A percentile compares a stretch with the other conserved stretches of the same genome.
These are phyloP conservation scores for Pseudoturritis turrita DNA, from an alignment of 345 rosid genomes.

Conservation along the genomic window DNA sequence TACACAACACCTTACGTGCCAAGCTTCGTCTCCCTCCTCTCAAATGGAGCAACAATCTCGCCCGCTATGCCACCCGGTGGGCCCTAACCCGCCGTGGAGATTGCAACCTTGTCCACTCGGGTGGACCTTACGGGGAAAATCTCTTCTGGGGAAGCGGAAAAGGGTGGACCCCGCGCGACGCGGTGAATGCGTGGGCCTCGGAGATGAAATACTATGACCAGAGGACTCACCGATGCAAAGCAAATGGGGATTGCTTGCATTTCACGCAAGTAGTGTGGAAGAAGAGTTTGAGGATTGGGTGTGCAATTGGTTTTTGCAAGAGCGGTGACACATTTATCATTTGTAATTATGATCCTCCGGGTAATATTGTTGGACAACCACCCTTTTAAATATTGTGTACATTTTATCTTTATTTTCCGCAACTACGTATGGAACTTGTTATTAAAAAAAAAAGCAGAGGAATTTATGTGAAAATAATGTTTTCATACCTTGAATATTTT, in stretches of 20 bases:
- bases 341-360: conserved; percentile 65
- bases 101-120: conserved; percentile 49
- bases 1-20: conserved; percentile 45
- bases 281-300: conserved; percentile 49
- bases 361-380: conserved; percentile 54
- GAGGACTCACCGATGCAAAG: conserved; percentile 38
- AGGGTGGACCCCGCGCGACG: conserved; percentile 43
- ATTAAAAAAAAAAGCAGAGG: too few relatives aligned
- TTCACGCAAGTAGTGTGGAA: conserved; percentile 71
- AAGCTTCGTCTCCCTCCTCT: conserved; percentile 49
- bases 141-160: conserved; percentile 60
- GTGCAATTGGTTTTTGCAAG: conserved; percentile 41
- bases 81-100: conserved; percentile 37
- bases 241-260: conserved; percentile 44
- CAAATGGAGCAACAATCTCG: conserved; percentile 52
- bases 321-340: conserved; percentile 50
- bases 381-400: conserved; percentile 44
- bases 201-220: conserved; percentile 44
- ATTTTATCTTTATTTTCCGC: not conserved
- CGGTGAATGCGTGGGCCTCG: conserved; percentile 52
- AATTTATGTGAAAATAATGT: too few relatives aligned
- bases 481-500: not conserved
- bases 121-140: conserved; percentile 54
- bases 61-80: conserved; percentile 43
- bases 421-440: not conserved